phyloP scores from a whole-genome alignment of 805 yeast species.

The Candida odintsovae region DNA sequence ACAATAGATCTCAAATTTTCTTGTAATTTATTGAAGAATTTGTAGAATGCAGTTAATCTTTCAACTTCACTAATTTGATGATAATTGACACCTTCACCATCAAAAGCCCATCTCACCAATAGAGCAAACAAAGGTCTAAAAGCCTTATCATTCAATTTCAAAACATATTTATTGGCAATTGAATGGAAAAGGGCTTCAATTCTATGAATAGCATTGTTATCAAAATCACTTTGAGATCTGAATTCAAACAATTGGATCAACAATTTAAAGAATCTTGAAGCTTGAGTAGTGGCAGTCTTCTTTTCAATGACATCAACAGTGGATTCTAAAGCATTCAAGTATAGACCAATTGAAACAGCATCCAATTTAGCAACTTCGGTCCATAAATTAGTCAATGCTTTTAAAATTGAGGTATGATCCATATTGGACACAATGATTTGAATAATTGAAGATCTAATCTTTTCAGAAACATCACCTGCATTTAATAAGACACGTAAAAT shows the following conservation, averaged over 20 bases:
- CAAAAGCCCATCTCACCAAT: conserved; percentile 87
- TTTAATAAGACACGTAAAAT: conserved; percentile 53
- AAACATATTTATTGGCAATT: conserved; percentile 69
- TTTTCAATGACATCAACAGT: conserved; percentile 65
- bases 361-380: conserved; percentile 29
- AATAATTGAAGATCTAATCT: conserved; percentile 57
- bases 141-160: conserved; percentile 89
- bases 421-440: conserved; percentile 58
- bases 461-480: conserved; percentile 52
- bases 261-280: conserved; percentile 63
- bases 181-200: conserved; percentile 73
- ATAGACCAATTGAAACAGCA: conserved; percentile 58
- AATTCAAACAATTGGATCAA: conserved; percentile 66
- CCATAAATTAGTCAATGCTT: conserved; percentile 64
- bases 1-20: conserved; percentile 80
- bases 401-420: conserved; percentile 58
- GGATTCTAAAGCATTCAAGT: conserved; percentile 58
- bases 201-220: conserved; percentile 68
- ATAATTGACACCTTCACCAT: conserved; percentile 63
- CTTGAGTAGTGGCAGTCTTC: conserved; percentile 66
- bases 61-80: conserved; percentile 42
- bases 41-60: conserved; percentile 70
- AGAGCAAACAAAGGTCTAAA: conserved; percentile 90
- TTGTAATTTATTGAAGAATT: conserved; percentile 79
- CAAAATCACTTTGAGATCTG: conserved; percentile 53